Evolutionary conservation across 2,329 filamentous ascomycete genomes (phyloP).

Genomic region (Claviceps maximensis): DNA sequence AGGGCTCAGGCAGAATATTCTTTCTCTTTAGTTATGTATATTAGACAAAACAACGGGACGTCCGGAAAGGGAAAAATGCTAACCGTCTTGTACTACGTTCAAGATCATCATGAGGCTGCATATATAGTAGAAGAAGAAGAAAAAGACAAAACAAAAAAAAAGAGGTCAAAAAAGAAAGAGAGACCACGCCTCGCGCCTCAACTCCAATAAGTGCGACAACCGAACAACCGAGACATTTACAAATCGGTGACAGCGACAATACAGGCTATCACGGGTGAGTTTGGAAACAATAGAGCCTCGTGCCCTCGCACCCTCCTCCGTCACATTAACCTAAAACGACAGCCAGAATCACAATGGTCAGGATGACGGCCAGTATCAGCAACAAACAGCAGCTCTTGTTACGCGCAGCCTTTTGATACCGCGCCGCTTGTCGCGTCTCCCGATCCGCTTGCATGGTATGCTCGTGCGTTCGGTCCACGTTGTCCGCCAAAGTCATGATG

Average conservation of each 20-base stretch:
- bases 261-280: not conserved
- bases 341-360: constrained; percentile 81
- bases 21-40: not conserved
- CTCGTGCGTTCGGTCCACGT: constrained; percentile 69
- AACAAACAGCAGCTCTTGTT: constrained; percentile 90
- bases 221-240: not conserved
- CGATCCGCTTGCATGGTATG: constrained; percentile 76
- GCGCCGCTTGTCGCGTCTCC: constrained; percentile 71
- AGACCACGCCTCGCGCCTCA: constrained; percentile 5
- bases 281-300: not conserved
- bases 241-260: not conserved
- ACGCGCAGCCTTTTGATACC: constrained; percentile 90
- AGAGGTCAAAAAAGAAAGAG: not conserved
- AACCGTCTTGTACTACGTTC: constrained; percentile 5
- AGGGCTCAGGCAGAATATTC: too few species aligned
- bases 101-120: constrained; percentile 4
- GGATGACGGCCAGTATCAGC: constrained; percentile 74
- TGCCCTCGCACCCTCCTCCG: too few species aligned
- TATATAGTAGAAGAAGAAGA: not conserved
- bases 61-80: constrained; percentile 4
- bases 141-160: not conserved
- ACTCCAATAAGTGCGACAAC: not conserved
- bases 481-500: constrained; percentile 80
- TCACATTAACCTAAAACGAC: constrained; percentile 57
- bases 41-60: constrained; percentile 6